Conservation (phyloP, 768 basidiomycete genomes). For the Suillus brevipes region DNA sequence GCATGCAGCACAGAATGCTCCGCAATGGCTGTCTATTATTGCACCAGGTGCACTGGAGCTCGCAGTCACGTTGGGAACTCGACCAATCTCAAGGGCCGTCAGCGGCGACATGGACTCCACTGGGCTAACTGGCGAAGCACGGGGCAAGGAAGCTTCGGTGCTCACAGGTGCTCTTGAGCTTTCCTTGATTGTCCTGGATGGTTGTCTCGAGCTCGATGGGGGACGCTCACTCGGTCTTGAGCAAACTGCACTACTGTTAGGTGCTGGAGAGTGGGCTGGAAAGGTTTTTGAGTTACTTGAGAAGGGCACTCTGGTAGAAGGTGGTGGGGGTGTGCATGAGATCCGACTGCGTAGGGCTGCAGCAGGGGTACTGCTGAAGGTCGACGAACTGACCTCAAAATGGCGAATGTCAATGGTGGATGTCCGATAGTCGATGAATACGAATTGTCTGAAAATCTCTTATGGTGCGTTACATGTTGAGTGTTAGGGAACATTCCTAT, state of each 20-base stretch:
- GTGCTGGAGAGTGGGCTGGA: conserved; percentile 79
- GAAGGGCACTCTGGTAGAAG: conserved; percentile 57
- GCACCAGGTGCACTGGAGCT: conserved; percentile 84
- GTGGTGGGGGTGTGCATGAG: conserved; percentile 67
- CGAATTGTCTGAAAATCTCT: background rate
- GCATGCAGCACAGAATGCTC: conserved; percentile 78
- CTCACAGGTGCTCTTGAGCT: conserved; percentile 78
- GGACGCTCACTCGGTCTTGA: conserved; percentile 77
- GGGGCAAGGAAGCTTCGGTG: conserved; percentile 67
- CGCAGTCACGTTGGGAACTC: conserved; percentile 74
- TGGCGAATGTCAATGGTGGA: conserved; percentile 70
- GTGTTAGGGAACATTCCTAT: background rate
- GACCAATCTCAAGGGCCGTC: conserved; percentile 50
- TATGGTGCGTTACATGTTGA: background rate
- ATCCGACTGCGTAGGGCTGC: conserved; percentile 63
- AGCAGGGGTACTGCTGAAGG: conserved; percentile 80
- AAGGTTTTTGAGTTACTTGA: conserved; percentile 66
- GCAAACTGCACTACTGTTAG: conserved; percentile 68
- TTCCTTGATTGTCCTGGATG: conserved; percentile 73
- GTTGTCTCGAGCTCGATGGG: conserved; percentile 70
- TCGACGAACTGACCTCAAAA: conserved; percentile 66
- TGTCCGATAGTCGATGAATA: conserved; percentile 20
- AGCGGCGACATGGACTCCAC: conserved; percentile 35
- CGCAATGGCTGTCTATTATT: conserved; percentile 77
- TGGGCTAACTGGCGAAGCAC: conserved; percentile 16